Evolutionary conservation across 495 filamentous ascomycete genomes (phyloP), one percentile per base, ranked within the genome.

Genomic region (Xylaria curta): DNA sequence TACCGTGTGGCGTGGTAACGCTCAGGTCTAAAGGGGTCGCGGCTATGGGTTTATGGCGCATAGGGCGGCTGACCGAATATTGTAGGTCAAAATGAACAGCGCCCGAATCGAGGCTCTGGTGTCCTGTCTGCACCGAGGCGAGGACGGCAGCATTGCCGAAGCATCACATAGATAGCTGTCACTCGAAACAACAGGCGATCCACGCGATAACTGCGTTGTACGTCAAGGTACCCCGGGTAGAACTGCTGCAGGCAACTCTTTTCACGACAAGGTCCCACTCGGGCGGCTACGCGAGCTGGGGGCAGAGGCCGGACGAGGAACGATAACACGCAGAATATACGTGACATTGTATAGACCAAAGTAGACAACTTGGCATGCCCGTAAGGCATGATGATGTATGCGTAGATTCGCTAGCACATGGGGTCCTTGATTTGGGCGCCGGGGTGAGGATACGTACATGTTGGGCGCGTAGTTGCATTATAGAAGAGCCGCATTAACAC

Each of bases 401-500:
- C 10, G 38, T 61, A 69, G 53, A 36, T 33, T 31, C 40, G 24
- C 56, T 42, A 38, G 54, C 46, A 44, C 66, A 38, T 44, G 54
- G 46, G 65, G 46, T 38, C 21, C 46, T n/a, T 44, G 66, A 54
- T 49, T 31, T 21, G 38, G 44, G 42, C 42, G 54, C 66, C 36
- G 40, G 49, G 66, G 40, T 28, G 42, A 36, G 21, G 53, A 60
- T 69, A 40, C 38, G 38, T 42, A 21, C 53, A 59, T 19, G 51
- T 59, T 54, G 38, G 51, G 66, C 53, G 53, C 49, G 66, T 68
- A 68, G 66, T 68, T 26, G 66, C 36, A 68, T 68, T 58, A 68
- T 68, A 56, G 51, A 68, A 68, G 66, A 68, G 66, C 66, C 66
- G 66, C 66, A 68, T 31, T 68, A 68, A 58, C 51, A 68, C 66